Conservation (phyloP, 768 basidiomycete genomes). For the Tulasnella calospora region DNA sequence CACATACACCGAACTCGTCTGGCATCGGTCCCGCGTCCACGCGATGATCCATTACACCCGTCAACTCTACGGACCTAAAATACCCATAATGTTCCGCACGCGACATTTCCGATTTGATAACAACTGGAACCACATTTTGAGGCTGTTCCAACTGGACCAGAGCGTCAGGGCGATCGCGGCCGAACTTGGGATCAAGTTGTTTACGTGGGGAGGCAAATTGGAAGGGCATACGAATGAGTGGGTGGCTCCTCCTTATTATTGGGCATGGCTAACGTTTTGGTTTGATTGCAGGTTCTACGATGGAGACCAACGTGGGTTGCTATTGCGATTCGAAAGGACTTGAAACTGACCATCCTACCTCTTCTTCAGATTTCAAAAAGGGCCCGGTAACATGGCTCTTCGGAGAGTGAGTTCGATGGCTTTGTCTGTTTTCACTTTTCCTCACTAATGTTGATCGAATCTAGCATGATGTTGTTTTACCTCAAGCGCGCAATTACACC, state of each 20-base stretch:
- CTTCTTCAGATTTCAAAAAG: slow-evolving; percentile 8
- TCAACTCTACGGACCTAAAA: slow-evolving; percentile 1
- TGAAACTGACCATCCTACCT: neutral
- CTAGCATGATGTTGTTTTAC: slow-evolving; percentile 19
- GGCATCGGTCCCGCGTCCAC: slow-evolving; percentile 18
- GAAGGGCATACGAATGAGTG: slow-evolving; percentile 12
- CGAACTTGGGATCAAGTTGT: slow-evolving; percentile 16
- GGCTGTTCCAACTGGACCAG: slow-evolving; percentile 8
- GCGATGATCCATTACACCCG: slow-evolving; percentile 6
- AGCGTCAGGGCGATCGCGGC: slow-evolving; percentile 10
- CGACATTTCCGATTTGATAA: slow-evolving; percentile 14
- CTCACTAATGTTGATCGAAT: neutral
- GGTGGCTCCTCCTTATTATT: neutral
- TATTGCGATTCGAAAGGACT: neutral
- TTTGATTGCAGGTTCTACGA: slow-evolving; percentile 9
- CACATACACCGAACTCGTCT: slow-evolving; percentile 10
- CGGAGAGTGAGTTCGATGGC: neutral
- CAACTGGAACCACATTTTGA: slow-evolving; percentile 6
- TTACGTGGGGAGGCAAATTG: slow-evolving; percentile 11
- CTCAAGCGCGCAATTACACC: slow-evolving; percentile 9
- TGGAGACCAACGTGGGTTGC: slow-evolving; percentile 1
- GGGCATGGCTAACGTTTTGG: neutral
- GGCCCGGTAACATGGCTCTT: slow-evolving; percentile 11
- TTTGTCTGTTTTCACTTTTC: neutral
- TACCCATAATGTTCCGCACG: slow-evolving; percentile 18